A percentile compares a stretch with the other conserved stretches of the same genome.
Conservation (phyloP, 2,329 filamentous ascomycete genomes). For the Sporothrix dimorphospora region DNA sequence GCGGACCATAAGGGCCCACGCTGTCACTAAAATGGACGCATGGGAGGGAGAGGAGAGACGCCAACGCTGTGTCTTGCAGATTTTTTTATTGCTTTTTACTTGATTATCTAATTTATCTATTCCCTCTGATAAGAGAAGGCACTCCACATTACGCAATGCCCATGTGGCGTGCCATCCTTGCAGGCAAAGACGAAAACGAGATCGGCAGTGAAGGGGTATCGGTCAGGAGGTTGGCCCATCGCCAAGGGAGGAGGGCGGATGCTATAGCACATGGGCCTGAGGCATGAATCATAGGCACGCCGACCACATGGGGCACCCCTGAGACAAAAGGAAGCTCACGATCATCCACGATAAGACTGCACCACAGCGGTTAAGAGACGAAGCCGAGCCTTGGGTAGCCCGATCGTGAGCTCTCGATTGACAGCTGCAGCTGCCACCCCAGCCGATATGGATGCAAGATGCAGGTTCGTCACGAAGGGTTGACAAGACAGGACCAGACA, state of each 20-base stretch:
- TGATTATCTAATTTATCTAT: neutral
- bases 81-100: neutral
- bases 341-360: neutral
- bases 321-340: neutral
- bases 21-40: neutral
- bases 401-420: neutral
- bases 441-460: neutral
- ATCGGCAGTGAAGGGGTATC: neutral
- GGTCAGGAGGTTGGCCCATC: neutral
- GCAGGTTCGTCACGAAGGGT: constrained; percentile 14
- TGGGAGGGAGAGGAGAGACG: neutral
- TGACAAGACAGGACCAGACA: neutral
- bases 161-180: neutral
- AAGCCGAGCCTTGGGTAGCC: neutral
- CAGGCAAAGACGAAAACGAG: neutral
- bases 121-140: neutral
- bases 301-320: neutral
- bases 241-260: neutral
- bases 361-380: neutral
- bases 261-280: neutral
- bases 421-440: constrained; percentile 6
- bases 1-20: neutral
- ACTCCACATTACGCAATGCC: neutral
- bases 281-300: neutral
- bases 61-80: neutral